Evolutionary conservation across 169 alveolate genomes (phyloP).

Genomic region (Plasmodium relictum): DNA sequence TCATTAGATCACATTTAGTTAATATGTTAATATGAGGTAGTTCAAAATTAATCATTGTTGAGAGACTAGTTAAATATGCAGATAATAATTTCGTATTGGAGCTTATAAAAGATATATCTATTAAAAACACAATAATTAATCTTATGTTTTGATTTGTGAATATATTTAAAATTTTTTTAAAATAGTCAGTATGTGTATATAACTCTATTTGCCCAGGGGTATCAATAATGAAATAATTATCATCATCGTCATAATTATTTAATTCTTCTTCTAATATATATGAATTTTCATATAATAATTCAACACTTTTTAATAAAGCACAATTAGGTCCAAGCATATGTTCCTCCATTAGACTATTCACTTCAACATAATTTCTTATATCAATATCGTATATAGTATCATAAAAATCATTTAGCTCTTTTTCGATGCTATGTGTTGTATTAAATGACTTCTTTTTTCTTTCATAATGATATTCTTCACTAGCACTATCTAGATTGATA

Average conservation of each 20-base stretch:
- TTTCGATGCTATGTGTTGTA: constrained; percentile 89
- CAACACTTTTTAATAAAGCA: constrained; percentile 96
- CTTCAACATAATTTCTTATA: constrained; percentile 95
- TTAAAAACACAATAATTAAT: constrained; percentile 93
- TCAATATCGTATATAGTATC: constrained; percentile 90
- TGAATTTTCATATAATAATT: constrained; percentile 92
- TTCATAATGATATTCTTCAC: constrained; percentile 89
- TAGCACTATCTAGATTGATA: constrained; percentile 98
- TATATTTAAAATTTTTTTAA: constrained; percentile 91
- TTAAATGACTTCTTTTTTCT: constrained; percentile 73
- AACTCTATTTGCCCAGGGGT: constrained; percentile 99
- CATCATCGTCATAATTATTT: constrained; percentile 93
- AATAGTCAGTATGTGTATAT: constrained; percentile 95
- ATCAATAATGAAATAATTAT: constrained; percentile 95
- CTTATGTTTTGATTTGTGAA: constrained; percentile 92
- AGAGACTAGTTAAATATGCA: constrained; percentile 94
- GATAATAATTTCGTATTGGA: constrained; percentile 95
- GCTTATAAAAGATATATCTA: constrained; percentile 95
- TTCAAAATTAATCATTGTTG: constrained; percentile 96
- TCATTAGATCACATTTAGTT: constrained; percentile 96
- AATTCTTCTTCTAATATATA: constrained; percentile 96
- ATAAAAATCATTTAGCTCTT: constrained; percentile 82
- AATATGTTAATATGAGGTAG: constrained; percentile 96
- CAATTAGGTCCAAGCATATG: constrained; percentile 97
- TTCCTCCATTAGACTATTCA: constrained; percentile 95